A percentile compares a stretch with the other conserved stretches of the same genome.
Conservation (phyloP, 2,329 filamentous ascomycete genomes). For the Cordyceps sp. region DNA sequence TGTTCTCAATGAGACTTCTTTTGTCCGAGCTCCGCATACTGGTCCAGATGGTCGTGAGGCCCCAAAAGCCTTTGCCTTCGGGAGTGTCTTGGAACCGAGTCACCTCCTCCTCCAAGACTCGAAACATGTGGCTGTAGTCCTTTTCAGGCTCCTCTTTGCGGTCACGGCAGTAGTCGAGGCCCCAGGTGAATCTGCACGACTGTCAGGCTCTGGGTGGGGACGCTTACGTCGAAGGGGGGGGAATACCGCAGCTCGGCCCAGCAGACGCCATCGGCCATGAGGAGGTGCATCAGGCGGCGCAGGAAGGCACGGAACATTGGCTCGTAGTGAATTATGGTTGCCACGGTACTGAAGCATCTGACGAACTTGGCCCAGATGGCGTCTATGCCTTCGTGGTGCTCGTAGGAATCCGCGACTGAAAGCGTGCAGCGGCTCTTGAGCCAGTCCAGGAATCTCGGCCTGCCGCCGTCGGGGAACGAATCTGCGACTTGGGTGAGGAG, state of each 20-base stretch:
- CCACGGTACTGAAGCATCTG: conserved; percentile 56
- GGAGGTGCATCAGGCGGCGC: conserved; percentile 48
- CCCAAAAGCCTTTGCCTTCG: conserved; percentile 67
- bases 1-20: conserved; percentile 54
- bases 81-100: conserved; percentile 54
- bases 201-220: neutral
- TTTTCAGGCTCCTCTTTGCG: conserved; percentile 48
- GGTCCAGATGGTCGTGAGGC: conserved; percentile 73
- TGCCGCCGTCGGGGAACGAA: conserved; percentile 57
- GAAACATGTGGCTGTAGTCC: conserved; percentile 54
- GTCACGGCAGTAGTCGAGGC: conserved; percentile 49
- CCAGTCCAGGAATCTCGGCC: conserved; percentile 60
- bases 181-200: conserved; percentile 46
- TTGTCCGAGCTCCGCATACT: conserved; percentile 48
- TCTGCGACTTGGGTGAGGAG: conserved; percentile 48
- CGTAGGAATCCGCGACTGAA: conserved; percentile 52
- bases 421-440: conserved; percentile 58
- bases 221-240: neutral
- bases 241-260: conserved; percentile 61
- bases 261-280: conserved; percentile 66
- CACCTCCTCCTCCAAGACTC: conserved; percentile 62
- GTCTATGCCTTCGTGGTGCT: conserved; percentile 70
- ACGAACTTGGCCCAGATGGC: conserved; percentile 74
- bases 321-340: conserved; percentile 71
- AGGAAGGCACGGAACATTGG: conserved; percentile 72